Evolutionary conservation across 371 early-diverging fungal species (phyloP), one percentile per base, ranked within the genome.

Genomic region (Rhizopus stolonifer): DNA sequence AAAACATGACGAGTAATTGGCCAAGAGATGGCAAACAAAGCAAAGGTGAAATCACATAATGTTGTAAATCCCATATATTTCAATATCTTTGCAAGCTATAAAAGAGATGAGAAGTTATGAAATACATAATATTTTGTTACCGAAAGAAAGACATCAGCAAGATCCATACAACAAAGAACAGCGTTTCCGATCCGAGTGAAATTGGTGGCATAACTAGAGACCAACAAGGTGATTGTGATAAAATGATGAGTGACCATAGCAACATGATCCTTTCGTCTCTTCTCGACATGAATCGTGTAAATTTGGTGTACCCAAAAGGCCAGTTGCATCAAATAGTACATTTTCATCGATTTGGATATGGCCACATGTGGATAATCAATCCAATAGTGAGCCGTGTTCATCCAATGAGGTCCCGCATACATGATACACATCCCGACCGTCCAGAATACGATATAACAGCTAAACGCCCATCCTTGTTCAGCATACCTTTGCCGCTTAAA

Each of bases 231-330:
- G 44, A 82, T 80, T 22, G 94, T 91, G 43, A 91, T 84, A 22
- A 87, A 63, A 51, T 94, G 94, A 72, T 94, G 94, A n/a, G 80
- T 61, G 15, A 88, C 55, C 87, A 91, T 88, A 51, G 85, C 86
- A 34, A 66, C 25, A 52, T 87, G 88, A 63, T 94, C 94, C 56
- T 87, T 91, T 59, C 90, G 80, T 24, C 81, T 81, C 52, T 89
- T 84, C 58, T 94, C 92, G 36, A 89, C 74, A 42, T 85, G 79
- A 14, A 91, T 69, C 1, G 84, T 82, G 53, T 85, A 79, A 33
- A 88, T 50, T 58, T 88, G 88, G 44, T 89, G 88, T 17, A 90
- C 45, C 91, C 91, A 94, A 60, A 89, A 92, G 2, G 87, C 85
- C n/a, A 83, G 65, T 56, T 91, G 88, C 57, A 83, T 73, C 49